Conservation (phyloP, 352 stramenopile genomes). For the Thraustochytrium sp. region DNA sequence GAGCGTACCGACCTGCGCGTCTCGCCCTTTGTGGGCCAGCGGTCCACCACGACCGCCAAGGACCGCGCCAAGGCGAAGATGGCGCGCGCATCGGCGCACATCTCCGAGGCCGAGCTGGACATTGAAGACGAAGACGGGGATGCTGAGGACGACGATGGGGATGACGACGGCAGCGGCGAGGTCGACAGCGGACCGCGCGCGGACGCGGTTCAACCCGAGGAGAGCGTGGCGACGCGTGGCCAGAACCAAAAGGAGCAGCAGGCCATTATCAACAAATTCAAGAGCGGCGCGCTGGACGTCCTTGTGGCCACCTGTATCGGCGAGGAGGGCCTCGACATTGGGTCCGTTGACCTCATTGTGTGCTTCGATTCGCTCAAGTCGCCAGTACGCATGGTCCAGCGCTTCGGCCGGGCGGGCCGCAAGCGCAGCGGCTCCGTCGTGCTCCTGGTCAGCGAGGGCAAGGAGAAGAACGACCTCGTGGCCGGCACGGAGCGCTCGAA, state of each 20-base stretch:
- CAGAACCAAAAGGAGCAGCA: constrained; percentile 91
- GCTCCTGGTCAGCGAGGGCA: constrained; percentile 75
- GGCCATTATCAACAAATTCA: constrained; percentile 82
- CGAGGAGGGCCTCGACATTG: constrained; percentile 90
- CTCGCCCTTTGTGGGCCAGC: constrained; percentile 86
- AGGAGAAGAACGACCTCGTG: constrained; percentile 78
- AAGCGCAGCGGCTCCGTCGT: constrained; percentile 84
- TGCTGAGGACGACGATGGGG: constrained; percentile 36
- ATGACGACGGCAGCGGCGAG: neutral
- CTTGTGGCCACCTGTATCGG: constrained; percentile 90
- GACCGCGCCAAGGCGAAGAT: constrained; percentile 40
- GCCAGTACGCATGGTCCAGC: constrained; percentile 84
- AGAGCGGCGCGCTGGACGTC: constrained; percentile 76
- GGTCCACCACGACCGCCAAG: constrained; percentile 52
- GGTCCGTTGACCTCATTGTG: constrained; percentile 86
- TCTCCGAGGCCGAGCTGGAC: constrained; percentile 41
- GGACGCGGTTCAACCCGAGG: too few species aligned
- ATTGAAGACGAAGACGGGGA: constrained; percentile 26
- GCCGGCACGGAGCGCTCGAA: constrained; percentile 63
- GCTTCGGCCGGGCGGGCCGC: constrained; percentile 89
- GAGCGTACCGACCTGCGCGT: constrained; percentile 37
- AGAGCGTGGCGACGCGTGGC: constrained; percentile 53
- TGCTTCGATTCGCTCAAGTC: constrained; percentile 86
- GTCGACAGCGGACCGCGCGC: too few species aligned
- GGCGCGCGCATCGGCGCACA: neutral